Evolutionary conservation across 495 filamentous ascomycete genomes (phyloP), one percentile per base, ranked within the genome.

Genomic region (Podospora anserina): DNA sequence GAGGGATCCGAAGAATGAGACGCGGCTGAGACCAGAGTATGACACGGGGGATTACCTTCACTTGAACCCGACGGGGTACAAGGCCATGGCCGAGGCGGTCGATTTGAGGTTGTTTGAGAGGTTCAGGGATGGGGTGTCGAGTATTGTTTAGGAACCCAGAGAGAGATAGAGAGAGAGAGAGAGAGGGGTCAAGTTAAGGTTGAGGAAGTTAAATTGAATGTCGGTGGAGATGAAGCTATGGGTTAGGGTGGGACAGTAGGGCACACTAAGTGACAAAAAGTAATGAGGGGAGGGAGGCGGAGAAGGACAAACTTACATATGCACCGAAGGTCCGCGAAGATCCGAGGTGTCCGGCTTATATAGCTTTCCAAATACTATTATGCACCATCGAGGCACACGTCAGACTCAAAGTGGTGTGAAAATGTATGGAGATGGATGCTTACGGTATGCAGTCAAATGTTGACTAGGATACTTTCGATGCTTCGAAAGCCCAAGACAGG

Each of bases 41-140:
- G 82, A 91, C 65, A 82, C 82, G 11, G 89, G 89, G 0, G 89
- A 91, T 77, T 84, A 83, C 71, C 73, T 91, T 70, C 89, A 91
- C 80, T 82, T 87, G 9, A 90, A 86, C 73, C 80, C 78, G 18
- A 75, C 66, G 9, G 89, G 84, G 6, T 91, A 86, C 75, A 72
- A 84, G 69, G 82, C 78, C 0, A 81, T 91, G 76, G 89, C 86
- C 0, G 78, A 82, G 69, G 72, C 73, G 34, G 88, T 90, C 69
- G 84, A 84, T 23, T 60, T 89, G 68, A 75, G 73, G 16, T 27
- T 89, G 56, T 86, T 89, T 66, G 55, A 65, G 54, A 69, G 64
- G 67, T 78, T 74, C 20, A 64, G 5, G 63, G 69, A 63, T 4
- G 77, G 75, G 2, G 61, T 69, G 70, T 19, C 61, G 28, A 53